These are phyloP conservation scores for Excoecaria cochinchinensis DNA, from an alignment of 345 rosid genomes.

Conservation along the genomic window DNA sequence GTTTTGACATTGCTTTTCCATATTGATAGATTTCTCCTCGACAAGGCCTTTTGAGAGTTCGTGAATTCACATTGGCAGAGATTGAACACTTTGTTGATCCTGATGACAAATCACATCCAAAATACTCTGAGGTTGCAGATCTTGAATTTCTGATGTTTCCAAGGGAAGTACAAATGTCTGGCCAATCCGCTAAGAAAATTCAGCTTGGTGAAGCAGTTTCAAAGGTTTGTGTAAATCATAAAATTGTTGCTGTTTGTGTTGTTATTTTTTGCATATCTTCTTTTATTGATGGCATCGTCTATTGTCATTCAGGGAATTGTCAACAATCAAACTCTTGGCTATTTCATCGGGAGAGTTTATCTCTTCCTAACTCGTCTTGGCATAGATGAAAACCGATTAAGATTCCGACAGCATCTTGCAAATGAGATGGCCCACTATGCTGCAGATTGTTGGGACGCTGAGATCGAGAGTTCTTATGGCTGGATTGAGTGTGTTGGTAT, in stretches of 20 bases:
- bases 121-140: conserved; percentile 59
- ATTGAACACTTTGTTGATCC: conserved; percentile 98
- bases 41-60: conserved; percentile 93
- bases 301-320: conserved; percentile 63
- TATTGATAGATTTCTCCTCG: conserved; percentile 84
- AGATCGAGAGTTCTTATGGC: conserved; percentile 89
- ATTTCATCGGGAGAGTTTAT: conserved; percentile 92
- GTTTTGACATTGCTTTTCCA: not conserved
- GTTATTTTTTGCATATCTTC: not conserved
- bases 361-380: conserved; percentile 81
- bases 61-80: conserved; percentile 94
- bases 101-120: conserved; percentile 89
- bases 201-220: conserved; percentile 77
- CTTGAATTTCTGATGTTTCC: conserved; percentile 92
- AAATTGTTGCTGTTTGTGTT: not conserved
- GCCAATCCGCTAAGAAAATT: conserved; percentile 64
- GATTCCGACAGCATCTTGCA: conserved; percentile 94
- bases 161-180: conserved; percentile 81
- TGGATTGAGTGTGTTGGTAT: conserved; percentile 99
- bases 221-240: conserved; percentile 42
- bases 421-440: conserved; percentile 99
- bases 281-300: conserved; percentile 15
- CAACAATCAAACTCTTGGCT: conserved; percentile 92
- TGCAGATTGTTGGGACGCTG: conserved; percentile 99
- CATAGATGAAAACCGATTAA: conserved; percentile 69